Evolutionary conservation across 75 land plant species (phyloP).

Genomic region (Cryptomeria japonica): DNA sequence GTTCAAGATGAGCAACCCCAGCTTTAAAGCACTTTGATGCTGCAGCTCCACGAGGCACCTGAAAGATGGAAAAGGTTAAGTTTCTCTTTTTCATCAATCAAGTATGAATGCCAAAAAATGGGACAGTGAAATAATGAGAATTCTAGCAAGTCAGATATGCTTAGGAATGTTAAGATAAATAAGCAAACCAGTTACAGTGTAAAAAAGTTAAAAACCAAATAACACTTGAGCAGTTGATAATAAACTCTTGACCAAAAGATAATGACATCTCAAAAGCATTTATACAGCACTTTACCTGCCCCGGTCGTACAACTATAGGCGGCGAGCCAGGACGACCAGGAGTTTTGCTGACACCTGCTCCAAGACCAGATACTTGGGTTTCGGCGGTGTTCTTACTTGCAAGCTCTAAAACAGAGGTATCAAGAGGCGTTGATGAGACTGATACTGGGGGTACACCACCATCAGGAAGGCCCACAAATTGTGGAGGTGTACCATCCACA

Average conservation of each 20-base stretch:
- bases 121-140: slow-evolving; percentile 1
- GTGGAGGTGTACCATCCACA: slow-evolving; percentile 23
- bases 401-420: slow-evolving; percentile 2
- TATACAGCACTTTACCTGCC: slow-evolving; percentile 58
- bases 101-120: background rate
- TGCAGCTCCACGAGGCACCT: slow-evolving; percentile 98
- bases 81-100: background rate
- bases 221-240: background rate
- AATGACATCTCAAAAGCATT: background rate
- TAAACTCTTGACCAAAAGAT: background rate
- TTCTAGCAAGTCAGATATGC: background rate
- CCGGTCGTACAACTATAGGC: slow-evolving; percentile 70
- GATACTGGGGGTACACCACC: slow-evolving; percentile 85
- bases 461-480: slow-evolving; percentile 66
- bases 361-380: slow-evolving; percentile 22
- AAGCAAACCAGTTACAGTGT: background rate
- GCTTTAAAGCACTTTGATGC: slow-evolving; percentile 94
- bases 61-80: slow-evolving; percentile 7
- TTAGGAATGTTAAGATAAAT: background rate
- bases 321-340: slow-evolving; percentile 30
- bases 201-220: background rate
- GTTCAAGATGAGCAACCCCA: slow-evolving; percentile 90
- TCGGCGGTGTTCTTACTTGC: background rate
- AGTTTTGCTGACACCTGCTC: slow-evolving; percentile 22
- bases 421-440: slow-evolving; percentile 51